Evolutionary conservation across 225 moss, liverwort and hornwort species (phyloP).

Genomic region (Marchantia paleacea): DNA sequence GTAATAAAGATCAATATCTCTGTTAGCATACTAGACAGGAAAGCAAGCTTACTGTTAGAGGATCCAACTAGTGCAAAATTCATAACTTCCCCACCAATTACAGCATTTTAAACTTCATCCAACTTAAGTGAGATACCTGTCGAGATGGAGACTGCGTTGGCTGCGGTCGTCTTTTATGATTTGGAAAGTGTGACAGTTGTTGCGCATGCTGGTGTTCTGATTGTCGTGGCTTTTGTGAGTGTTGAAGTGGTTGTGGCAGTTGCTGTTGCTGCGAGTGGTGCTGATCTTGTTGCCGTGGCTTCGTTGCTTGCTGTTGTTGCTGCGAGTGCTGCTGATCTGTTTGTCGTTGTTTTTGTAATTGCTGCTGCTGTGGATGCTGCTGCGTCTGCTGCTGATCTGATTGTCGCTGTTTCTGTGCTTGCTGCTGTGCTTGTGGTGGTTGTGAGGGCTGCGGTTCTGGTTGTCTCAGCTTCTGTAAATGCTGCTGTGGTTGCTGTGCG

Average conservation of each 20-base stretch:
- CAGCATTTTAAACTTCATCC: not conserved
- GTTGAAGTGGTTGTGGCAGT: not conserved
- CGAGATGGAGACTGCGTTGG: constrained; percentile 18
- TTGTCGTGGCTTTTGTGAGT: not conserved
- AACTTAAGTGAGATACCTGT: not conserved
- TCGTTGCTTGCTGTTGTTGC: not conserved
- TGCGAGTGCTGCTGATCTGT: not conserved
- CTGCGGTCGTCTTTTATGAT: constrained; percentile 5
- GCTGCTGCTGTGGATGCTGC: not conserved
- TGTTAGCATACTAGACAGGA: not conserved
- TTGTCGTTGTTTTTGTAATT: not conserved
- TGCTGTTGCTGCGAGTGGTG: constrained; percentile 3
- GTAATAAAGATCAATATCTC: not conserved
- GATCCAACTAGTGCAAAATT: not conserved
- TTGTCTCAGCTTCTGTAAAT: not conserved
- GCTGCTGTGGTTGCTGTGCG: not conserved
- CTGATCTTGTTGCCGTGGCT: constrained; percentile 1
- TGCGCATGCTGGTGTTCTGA: not conserved
- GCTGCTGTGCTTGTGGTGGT: constrained; percentile 11
- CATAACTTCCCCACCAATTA: not conserved
- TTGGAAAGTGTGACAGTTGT: not conserved
- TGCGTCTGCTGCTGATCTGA: not conserved
- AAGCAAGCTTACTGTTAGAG: not conserved
- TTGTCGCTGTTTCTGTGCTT: constrained; percentile 1
- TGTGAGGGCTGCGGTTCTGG: not conserved